Percentiles rank a stretch among this genome's conserved stretches.
phyloP scores from a whole-genome alignment of 306 rosid species.

The Albizia julibrissin region DNA sequence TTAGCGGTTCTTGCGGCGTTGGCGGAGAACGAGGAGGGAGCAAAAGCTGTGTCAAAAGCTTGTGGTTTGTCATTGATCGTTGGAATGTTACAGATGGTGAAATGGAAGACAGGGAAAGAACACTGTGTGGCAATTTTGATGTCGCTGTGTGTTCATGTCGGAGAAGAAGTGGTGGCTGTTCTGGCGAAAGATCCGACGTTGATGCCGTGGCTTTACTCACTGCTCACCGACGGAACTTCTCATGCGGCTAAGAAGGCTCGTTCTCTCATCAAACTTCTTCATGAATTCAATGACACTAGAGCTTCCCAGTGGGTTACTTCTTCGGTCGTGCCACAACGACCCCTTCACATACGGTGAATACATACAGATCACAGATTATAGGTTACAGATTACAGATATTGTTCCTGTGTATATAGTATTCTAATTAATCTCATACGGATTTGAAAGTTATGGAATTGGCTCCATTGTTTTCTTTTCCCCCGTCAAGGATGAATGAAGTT shows the following conservation, averaged over 20 bases:
- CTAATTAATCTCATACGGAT: neutral
- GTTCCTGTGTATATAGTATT: conserved; percentile 14
- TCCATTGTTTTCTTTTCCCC: conserved; percentile 38
- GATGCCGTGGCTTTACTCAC: conserved; percentile 61
- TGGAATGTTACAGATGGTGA: conserved; percentile 34
- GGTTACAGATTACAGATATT: neutral
- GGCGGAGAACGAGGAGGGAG: conserved; percentile 65
- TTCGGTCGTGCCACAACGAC: conserved; percentile 33
- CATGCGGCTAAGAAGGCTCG: conserved; percentile 69
- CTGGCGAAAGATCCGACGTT: conserved; percentile 53
- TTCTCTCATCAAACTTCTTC: conserved; percentile 62
- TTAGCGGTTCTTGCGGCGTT: conserved; percentile 62
- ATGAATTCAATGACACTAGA: conserved; percentile 50
- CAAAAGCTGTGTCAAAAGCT: conserved; percentile 39
- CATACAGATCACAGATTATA: neutral
- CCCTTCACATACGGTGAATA: conserved; percentile 45
- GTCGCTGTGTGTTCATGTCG: conserved; percentile 62
- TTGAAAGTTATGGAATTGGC: conserved; percentile 40
- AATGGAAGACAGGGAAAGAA: conserved; percentile 51
- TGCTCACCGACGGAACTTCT: conserved; percentile 54
- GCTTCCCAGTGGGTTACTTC: conserved; percentile 41
- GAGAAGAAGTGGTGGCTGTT: conserved; percentile 48
- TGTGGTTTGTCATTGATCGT: conserved; percentile 40
- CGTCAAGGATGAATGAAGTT: conserved; percentile 17
- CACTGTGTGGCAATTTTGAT: conserved; percentile 60